Evolutionary conservation across 2,329 filamentous ascomycete genomes (phyloP).

Genomic region (Colletotrichum cordylinicola): DNA sequence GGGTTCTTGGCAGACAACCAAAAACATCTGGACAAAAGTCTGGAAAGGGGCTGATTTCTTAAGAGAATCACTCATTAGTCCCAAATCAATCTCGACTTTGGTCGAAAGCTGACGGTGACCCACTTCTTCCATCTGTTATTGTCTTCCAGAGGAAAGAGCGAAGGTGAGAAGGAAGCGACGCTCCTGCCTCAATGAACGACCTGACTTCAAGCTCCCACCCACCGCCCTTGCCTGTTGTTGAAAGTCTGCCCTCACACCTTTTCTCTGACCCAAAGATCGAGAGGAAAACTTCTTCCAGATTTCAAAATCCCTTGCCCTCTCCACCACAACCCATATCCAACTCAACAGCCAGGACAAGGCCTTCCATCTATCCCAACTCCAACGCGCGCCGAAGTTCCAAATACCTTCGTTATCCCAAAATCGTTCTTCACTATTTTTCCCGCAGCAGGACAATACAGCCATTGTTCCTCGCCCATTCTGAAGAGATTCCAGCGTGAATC

Average conservation of each 20-base stretch:
- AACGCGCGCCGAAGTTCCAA: neutral
- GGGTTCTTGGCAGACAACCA: slow-evolving; percentile 36
- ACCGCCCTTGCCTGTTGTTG: neutral
- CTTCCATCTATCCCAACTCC: neutral
- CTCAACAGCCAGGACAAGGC: neutral
- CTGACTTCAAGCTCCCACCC: neutral
- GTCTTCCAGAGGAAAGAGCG: neutral
- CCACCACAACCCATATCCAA: neutral
- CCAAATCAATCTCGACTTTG: neutral
- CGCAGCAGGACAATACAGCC: neutral
- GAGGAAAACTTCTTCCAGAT: neutral
- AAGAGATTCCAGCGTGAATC: neutral
- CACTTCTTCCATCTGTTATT: neutral
- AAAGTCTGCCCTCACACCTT: neutral
- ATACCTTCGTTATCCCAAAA: neutral
- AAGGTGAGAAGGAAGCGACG: neutral
- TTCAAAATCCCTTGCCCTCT: neutral
- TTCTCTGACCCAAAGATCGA: neutral
- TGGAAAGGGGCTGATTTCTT: neutral
- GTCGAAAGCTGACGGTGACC: neutral
- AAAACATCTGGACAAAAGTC: neutral
- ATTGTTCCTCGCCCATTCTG: neutral
- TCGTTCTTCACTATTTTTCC: neutral
- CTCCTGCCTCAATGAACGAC: neutral
- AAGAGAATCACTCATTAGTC: neutral